Base-by-base conservation (phyloP, 1,284 basidiomycete species). In the Acaromyces ingoldii region DNA sequence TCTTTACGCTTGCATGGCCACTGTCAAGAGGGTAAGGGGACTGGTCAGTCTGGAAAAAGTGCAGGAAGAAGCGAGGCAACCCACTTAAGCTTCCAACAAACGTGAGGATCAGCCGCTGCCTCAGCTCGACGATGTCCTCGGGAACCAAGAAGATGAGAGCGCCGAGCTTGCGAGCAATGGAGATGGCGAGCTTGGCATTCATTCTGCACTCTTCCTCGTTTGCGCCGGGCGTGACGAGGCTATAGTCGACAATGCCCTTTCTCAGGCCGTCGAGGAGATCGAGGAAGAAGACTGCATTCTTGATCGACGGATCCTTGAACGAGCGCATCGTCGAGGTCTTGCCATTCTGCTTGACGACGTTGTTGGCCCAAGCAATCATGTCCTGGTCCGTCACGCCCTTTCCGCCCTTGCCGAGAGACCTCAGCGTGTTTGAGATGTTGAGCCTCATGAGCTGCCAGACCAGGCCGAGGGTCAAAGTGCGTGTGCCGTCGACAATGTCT, bases 391-490 rank as follows among this genome's bases (percentile, higher is more conserved):
- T 87, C 51, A 96, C 86, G 1, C 86, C 86, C 1, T 84, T 81
- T 0, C 90, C 90, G 28, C 83, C 82, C 22, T 83, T 82, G 37
- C 83, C 81, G 15, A 97, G 81, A 4, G 83, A 82, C 28, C 84
- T 85, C 36, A 98, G 83, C 1, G 92, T 98, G 77, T 91, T 89
- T 37, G 86, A 85, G 73, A 99, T 96, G 77, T 86, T 93, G 80
- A 93, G 56, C 10, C 88, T 80, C 93, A 97, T 97, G 56, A 97
- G 80, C 76, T 97, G 93, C 93, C 93, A 98, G 0, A 97, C 91
- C 24, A 97, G 82, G 24, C 93, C 95, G 21, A 98, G 83, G 2
- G 96, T 91, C 44, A 98, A 81, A 9, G 92, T 97, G 77, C 85
- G 87, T 45, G 81, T 82, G 22, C 87, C 91, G 72, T 98, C 93